These are phyloP conservation scores for Solanum hybrid DNA, from an alignment of 305 asterid genomes.

Conservation along the genomic window DNA sequence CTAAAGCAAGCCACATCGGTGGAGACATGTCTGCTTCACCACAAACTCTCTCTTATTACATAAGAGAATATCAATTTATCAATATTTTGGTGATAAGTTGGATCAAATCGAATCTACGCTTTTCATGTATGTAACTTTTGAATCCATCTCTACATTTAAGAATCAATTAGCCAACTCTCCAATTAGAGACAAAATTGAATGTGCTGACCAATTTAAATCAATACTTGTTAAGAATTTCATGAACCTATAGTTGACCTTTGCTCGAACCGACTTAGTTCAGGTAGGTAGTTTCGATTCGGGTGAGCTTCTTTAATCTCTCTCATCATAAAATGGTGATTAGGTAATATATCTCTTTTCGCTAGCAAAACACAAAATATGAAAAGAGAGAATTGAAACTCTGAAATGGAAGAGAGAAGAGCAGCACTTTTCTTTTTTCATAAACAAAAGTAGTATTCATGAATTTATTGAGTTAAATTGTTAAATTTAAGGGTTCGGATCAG, in stretches of 20 bases:
- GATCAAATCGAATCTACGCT: background rate
- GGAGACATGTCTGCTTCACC: no score
- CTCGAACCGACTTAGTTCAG: no score
- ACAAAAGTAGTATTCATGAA: background rate
- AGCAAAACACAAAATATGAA: background rate
- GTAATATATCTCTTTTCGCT: background rate
- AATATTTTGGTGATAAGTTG: background rate
- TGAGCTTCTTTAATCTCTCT: no score
- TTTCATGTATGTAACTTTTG: background rate
- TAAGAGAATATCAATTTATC: background rate
- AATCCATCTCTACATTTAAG: background rate
- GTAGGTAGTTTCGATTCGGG: no score
- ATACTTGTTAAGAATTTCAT: no score
- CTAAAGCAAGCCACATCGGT: background rate
- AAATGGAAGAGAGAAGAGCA: background rate
- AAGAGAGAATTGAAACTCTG: background rate
- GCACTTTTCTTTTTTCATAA: background rate
- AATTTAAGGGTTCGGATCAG: background rate
- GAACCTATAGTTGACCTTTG: no score
- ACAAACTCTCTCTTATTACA: background rate
- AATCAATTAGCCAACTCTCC: background rate
- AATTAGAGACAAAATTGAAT: background rate
- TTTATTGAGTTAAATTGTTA: background rate
- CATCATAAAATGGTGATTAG: no score
- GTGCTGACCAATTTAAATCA: background rate